Evolutionary conservation across 177 flowering plant species (phyloP).

Genomic region (Vitis hybrid): DNA sequence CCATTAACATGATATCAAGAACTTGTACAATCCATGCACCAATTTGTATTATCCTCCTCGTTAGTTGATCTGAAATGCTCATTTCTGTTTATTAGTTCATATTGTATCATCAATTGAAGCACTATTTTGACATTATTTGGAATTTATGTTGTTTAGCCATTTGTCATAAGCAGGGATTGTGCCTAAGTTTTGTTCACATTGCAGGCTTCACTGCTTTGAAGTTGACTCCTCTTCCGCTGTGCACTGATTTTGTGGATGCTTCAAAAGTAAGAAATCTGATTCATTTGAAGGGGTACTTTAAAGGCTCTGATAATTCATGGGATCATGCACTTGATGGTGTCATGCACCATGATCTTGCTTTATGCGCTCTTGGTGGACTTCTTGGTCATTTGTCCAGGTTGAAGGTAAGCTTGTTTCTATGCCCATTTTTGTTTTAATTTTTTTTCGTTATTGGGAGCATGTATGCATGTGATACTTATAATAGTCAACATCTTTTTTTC

Average conservation of each 20-base stretch:
- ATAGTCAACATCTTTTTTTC: constrained; percentile 14
- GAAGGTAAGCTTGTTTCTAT: constrained; percentile 55
- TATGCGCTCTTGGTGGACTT: constrained; percentile 82
- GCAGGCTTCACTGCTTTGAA: constrained; percentile 56
- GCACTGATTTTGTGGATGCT: constrained; percentile 54
- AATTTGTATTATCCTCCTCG: too few relatives aligned
- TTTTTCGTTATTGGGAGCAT: neutral
- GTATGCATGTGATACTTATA: neutral
- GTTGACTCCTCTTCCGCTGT: constrained; percentile 48
- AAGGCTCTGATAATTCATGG: constrained; percentile 46
- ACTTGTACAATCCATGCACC: too few relatives aligned
- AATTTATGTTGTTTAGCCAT: neutral
- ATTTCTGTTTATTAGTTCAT: neutral
- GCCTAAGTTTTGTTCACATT: constrained; percentile 11
- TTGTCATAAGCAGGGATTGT: neutral
- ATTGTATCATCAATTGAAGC: neutral
- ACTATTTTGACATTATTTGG: too few relatives aligned
- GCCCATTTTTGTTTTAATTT: neutral
- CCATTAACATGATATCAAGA: too few relatives aligned
- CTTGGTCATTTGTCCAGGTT: constrained; percentile 70
- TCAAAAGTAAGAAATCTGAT: constrained; percentile 63
- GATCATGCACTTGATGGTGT: constrained; percentile 45
- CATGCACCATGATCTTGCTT: constrained; percentile 43
- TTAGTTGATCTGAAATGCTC: too few relatives aligned
- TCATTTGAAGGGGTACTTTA: constrained; percentile 66